These are phyloP conservation scores for Glycine latifolia DNA, from an alignment of 306 rosid species.

Conservation along the genomic window DNA sequence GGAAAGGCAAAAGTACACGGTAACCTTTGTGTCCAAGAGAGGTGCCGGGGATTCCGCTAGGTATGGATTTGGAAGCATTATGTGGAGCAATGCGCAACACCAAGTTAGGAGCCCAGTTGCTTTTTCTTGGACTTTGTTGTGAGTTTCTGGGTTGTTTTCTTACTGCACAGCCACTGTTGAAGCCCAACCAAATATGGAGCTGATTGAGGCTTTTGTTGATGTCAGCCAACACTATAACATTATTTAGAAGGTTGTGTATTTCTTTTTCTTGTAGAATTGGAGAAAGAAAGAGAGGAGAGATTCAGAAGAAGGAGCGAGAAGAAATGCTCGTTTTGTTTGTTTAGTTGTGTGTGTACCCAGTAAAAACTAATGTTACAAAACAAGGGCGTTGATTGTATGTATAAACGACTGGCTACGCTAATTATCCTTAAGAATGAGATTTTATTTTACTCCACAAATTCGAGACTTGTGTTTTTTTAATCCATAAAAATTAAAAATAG, in stretches of 20 bases:
- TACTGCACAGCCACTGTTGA: not conserved
- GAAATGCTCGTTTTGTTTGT: not conserved
- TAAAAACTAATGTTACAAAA: slow-evolving; percentile 38
- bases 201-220: not conserved
- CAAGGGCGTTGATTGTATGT: not conserved
- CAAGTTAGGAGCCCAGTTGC: slow-evolving; percentile 81
- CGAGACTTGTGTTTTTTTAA: too few species aligned
- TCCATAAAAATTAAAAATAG: too few species aligned
- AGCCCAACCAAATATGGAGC: not conserved
- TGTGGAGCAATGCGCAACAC: slow-evolving; percentile 73
- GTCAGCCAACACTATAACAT: slow-evolving; percentile 4
- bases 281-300: slow-evolving; percentile 5
- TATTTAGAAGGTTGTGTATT: slow-evolving; percentile 39
- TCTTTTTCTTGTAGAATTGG: not conserved
- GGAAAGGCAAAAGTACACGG: slow-evolving; percentile 66
- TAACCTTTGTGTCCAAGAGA: slow-evolving; percentile 68
- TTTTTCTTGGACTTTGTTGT: slow-evolving; percentile 74
- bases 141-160: not conserved
- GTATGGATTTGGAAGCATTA: slow-evolving; percentile 74
- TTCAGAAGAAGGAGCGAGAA: not conserved
- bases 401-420: not conserved
- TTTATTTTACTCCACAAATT: not conserved
- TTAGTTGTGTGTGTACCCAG: slow-evolving; percentile 28
- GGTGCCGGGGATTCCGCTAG: slow-evolving; percentile 33
- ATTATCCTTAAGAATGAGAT: slow-evolving; percentile 10